These are phyloP conservation scores for Aspergillus fijiensis DNA, from an alignment of 2,329 filamentous ascomycete species.

Conservation along the genomic window DNA sequence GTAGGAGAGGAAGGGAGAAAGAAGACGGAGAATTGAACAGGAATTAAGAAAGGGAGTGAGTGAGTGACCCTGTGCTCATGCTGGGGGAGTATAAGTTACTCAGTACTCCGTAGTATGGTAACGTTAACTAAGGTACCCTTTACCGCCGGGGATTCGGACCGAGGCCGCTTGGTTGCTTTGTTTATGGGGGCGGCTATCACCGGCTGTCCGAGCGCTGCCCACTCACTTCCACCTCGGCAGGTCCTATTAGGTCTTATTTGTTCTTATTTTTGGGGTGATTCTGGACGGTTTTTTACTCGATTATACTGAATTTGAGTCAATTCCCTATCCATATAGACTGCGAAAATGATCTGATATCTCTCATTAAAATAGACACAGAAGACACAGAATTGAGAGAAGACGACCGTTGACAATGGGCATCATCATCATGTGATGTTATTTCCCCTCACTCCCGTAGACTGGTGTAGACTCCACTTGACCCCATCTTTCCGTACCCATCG, in stretches of 20 bases:
- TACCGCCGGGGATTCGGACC: constrained; percentile 10
- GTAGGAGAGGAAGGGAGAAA: neutral
- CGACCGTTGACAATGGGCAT: neutral
- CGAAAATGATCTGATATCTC: neutral
- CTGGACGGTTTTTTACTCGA: neutral
- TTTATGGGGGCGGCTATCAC: constrained; percentile 8
- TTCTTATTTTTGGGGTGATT: neutral
- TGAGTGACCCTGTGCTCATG: neutral
- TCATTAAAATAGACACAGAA: neutral
- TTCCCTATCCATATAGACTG: too few species aligned
- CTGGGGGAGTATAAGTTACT: too few species aligned
- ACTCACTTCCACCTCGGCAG: neutral
- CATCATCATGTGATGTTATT: neutral
- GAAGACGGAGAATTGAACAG: constrained; percentile 4
- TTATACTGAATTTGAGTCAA: neutral
- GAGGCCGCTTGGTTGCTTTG: constrained; percentile 8
- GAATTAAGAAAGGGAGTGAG: neutral
- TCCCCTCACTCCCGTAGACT: neutral
- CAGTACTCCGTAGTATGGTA: too few species aligned
- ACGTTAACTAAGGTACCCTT: neutral
- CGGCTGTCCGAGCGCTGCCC: neutral
- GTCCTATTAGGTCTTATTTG: neutral
- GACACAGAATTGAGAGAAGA: neutral
- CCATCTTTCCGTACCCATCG: too few species aligned
- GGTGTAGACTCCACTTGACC: neutral